Conservation (phyloP, 179 eudicot genomes). For the Sideroxylon spinosum region DNA sequence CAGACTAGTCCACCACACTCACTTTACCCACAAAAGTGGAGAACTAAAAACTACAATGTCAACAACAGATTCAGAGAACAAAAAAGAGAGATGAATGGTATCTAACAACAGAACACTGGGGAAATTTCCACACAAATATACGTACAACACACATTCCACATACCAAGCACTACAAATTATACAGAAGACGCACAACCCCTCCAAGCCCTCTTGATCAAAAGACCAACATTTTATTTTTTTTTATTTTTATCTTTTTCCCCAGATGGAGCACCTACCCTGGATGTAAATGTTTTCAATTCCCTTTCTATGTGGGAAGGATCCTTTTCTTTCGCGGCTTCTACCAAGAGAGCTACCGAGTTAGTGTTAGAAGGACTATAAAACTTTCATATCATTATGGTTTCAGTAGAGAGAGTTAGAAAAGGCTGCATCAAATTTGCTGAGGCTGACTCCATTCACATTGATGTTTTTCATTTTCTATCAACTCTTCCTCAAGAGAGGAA, state of each 20-base stretch:
- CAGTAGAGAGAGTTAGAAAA: background rate
- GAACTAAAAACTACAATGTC: no score
- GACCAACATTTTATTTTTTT: no score
- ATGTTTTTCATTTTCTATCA: constrained; percentile 2
- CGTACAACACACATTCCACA: constrained; percentile 18
- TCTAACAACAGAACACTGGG: background rate
- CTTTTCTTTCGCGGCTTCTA: constrained; percentile 11
- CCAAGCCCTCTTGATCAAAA: background rate
- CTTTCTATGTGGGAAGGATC: constrained; percentile 16
- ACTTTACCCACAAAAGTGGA: background rate
- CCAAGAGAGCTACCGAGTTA: constrained; percentile 18
- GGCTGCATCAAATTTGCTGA: background rate
- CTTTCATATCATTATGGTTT: background rate
- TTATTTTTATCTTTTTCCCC: no score
- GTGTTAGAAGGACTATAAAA: constrained; percentile 17
- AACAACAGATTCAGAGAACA: background rate
- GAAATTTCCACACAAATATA: constrained; percentile 8
- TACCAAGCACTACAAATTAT: constrained; percentile 17
- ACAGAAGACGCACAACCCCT: background rate
- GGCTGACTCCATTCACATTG: background rate
- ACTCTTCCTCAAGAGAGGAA: constrained; percentile 2
- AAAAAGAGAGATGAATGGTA: background rate
- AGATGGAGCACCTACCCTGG: background rate
- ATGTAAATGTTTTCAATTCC: background rate
- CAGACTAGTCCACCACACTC: background rate